Percentiles rank a stretch among this genome's conserved stretches.
Evolutionary conservation across 164 flowering plant species (phyloP).

Genomic region (Cinnamomum chago): DNA sequence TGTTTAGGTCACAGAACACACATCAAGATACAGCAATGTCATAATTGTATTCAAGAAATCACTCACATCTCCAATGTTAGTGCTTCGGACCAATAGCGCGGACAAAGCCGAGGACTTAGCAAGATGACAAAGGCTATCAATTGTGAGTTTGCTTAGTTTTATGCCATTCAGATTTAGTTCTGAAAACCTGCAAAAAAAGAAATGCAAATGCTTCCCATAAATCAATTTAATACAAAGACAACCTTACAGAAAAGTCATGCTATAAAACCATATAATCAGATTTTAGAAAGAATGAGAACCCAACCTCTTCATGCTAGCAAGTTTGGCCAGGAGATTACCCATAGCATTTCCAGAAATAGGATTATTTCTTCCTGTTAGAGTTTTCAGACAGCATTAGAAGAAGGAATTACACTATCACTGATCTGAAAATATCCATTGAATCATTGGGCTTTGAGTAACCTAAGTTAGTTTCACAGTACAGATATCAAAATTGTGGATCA

Average conservation of each 20-base stretch:
- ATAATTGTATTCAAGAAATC: neutral
- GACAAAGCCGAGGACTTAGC: slow-evolving; percentile 52
- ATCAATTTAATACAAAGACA: neutral
- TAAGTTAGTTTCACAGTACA: too few relatives aligned
- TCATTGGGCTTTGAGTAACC: neutral
- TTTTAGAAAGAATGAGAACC: neutral
- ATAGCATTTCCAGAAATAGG: slow-evolving; percentile 66
- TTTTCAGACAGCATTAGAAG: neutral
- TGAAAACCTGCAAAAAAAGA: slow-evolving; percentile 48
- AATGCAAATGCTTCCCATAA: neutral
- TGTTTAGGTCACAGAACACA: too few relatives aligned
- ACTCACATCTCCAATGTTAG: slow-evolving; percentile 77
- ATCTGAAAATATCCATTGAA: neutral
- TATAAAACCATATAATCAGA: neutral
- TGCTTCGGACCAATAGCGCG: slow-evolving; percentile 60
- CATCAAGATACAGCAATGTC: too few relatives aligned
- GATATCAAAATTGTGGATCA: too few relatives aligned
- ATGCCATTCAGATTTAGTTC: slow-evolving; percentile 69
- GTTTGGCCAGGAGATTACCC: slow-evolving; percentile 53
- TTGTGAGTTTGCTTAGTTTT: slow-evolving; percentile 59
- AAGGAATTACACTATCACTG: neutral
- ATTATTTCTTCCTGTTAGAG: slow-evolving; percentile 60
- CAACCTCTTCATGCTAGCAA: slow-evolving; percentile 61
- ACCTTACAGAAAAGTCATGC: neutral
- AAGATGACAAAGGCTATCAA: slow-evolving; percentile 70